Conservation (phyloP, 2,329 filamentous ascomycete species). For the Tolypocladium capitatum region DNA sequence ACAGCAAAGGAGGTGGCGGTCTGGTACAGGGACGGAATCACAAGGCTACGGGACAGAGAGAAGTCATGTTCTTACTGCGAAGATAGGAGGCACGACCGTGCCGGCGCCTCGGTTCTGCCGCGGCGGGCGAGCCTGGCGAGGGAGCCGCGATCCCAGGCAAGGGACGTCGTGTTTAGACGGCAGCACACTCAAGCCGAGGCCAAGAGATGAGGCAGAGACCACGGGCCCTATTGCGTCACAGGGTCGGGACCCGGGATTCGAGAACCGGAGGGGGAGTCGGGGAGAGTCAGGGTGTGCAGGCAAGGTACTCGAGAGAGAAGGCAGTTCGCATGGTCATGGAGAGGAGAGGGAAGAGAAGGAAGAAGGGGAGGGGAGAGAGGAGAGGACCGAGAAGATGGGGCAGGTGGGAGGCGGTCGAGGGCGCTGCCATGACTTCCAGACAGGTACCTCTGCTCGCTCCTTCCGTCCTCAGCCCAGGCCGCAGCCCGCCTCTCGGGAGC, state of each 20-base stretch:
- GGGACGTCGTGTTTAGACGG: background rate
- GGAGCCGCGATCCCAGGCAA: background rate
- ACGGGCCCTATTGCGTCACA: background rate
- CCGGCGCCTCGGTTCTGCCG: background rate
- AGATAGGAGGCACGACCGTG: background rate
- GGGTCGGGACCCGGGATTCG: background rate
- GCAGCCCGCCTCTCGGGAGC: background rate
- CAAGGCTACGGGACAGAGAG: background rate
- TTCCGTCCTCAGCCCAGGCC: background rate
- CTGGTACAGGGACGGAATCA: background rate
- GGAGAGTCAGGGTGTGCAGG: background rate
- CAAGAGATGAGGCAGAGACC: background rate
- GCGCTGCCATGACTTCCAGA: background rate
- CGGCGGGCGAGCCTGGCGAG: background rate
- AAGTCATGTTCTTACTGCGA: background rate
- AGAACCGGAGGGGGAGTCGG: background rate
- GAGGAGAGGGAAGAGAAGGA: background rate
- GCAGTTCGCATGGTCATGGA: background rate
- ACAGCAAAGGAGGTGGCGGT: conserved; percentile 2
- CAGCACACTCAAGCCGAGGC: background rate
- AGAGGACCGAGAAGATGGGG: background rate
- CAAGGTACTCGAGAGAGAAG: background rate
- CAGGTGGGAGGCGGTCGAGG: background rate
- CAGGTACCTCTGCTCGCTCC: background rate
- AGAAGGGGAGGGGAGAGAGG: background rate